Evolutionary conservation across 2,329 filamentous ascomycete genomes (phyloP).

Genomic region (Botryotinia calthae): DNA sequence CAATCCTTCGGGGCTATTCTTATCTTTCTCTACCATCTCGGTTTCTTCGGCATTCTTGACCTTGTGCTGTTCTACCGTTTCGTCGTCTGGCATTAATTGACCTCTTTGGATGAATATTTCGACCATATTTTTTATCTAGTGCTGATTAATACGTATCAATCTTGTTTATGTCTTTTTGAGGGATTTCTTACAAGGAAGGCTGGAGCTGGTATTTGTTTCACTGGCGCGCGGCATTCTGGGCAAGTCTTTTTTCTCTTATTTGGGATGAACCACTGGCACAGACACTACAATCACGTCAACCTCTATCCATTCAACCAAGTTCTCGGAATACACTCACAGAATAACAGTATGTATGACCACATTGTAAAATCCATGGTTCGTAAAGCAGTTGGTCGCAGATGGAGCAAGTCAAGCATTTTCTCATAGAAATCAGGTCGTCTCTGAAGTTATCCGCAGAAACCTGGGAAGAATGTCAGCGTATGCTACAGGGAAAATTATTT

Average conservation of each 20-base stretch:
- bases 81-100: slow-evolving; percentile 60
- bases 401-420: slow-evolving; percentile 61
- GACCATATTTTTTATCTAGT: slow-evolving; percentile 61
- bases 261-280: slow-evolving; percentile 41
- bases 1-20: slow-evolving; percentile 52
- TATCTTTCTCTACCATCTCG: slow-evolving; percentile 58
- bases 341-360: slow-evolving; percentile 72
- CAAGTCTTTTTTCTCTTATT: slow-evolving; percentile 60
- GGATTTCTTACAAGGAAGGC: slow-evolving; percentile 55
- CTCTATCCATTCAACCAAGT: not conserved
- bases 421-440: slow-evolving; percentile 58
- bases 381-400: slow-evolving; percentile 68
- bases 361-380: slow-evolving; percentile 66
- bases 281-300: slow-evolving; percentile 35
- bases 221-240: slow-evolving; percentile 62
- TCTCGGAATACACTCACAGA: slow-evolving; percentile 45
- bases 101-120: slow-evolving; percentile 58
- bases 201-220: slow-evolving; percentile 59
- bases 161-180: not conserved
- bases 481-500: not conserved
- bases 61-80: slow-evolving; percentile 60
- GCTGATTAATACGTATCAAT: slow-evolving; percentile 16
- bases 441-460: slow-evolving; percentile 31
- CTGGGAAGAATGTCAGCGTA: slow-evolving; percentile 27
- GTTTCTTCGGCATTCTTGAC: slow-evolving; percentile 58